These are phyloP conservation scores for Termitomyces sp. DNA, from an alignment of 768 basidiomycete genomes.

Conservation along the genomic window DNA sequence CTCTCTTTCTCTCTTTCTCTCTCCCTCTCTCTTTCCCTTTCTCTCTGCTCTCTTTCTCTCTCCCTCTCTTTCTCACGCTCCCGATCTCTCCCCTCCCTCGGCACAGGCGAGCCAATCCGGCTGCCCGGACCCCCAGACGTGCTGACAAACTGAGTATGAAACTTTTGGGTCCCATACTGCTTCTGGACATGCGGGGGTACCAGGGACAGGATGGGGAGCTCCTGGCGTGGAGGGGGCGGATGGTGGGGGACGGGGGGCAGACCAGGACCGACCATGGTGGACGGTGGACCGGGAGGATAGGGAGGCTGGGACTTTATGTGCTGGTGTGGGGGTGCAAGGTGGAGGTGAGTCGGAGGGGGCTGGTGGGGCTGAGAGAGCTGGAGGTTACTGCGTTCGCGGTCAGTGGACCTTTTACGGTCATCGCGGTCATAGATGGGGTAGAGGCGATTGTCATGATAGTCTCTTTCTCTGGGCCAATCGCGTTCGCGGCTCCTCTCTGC, in stretches of 20 bases:
- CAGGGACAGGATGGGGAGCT: constrained; percentile 5
- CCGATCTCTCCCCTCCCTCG: constrained; percentile 6
- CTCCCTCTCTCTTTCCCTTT: constrained; percentile 5
- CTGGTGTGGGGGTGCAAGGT: not conserved
- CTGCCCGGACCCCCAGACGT: constrained; percentile 1
- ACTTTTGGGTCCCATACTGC: constrained; percentile 24
- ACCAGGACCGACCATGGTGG: constrained; percentile 2
- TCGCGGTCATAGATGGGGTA: too few species aligned
- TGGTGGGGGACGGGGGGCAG: not conserved
- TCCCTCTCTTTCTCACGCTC: constrained; percentile 13
- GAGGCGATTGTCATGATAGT: not conserved
- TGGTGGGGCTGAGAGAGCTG: not conserved
- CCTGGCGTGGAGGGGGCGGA: constrained; percentile 1
- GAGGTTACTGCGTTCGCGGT: not conserved
- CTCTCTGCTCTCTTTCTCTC: constrained; percentile 12
- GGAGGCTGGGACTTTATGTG: not conserved
- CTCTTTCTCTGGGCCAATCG: constrained; percentile 8
- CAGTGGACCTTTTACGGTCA: not conserved
- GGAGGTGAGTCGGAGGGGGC: not conserved
- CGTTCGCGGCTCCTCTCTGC: constrained; percentile 4
- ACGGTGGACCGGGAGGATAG: not conserved
- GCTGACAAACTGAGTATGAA: constrained; percentile 26
- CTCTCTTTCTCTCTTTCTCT: constrained; percentile 1
- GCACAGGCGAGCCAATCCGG: constrained; percentile 15
- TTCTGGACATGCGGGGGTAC: constrained; percentile 14